Evolutionary conservation across 768 basidiomycete genomes (phyloP), one percentile per base, ranked within the genome.

Genomic region (Lentinula guzmanii): DNA sequence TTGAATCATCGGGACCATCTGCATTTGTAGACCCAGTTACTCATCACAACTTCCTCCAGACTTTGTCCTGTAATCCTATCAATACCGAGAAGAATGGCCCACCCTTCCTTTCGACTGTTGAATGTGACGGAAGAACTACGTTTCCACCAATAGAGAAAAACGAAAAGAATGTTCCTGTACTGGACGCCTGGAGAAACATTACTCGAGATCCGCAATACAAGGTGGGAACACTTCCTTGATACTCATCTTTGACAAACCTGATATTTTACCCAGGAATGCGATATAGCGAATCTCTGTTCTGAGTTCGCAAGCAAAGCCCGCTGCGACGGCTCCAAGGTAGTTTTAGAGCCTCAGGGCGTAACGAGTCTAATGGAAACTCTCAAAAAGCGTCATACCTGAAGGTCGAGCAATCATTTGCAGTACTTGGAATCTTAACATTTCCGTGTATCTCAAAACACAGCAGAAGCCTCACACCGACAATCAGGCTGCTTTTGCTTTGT

Each of bases 311-410:
- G 73, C 68, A 93, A 94, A 75, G 92, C 92, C 52, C 80, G 84
- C 50, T 94, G 92, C 68, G 91, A 93, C 63, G 92, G 92, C 41
- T 85, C 85, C 31, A 91, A 90, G 75, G 88, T 92, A 42, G 91
- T 93, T 18, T 72, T 93, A 52, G 89, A 84, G 66, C 83, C 82
- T 24, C 73, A 76, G 65, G 79, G 80, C 39, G 80, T 83, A 59
- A 69, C 73, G 64, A 72, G 73, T 63, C 83, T 83, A 66, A 67
- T 83, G 58, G 76, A 81, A 66, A 74, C 71, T 60, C 67, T 83
- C 50, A 60, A 60, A 35, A 60, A 60, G 41, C 48, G 48, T 10
- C 48, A 60, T 28, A 16, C 11, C 10, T 56, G 24, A 56, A 54
- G 41, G 18, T 21, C 24, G 10, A 18, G 28, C 5, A 55, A 55